Evolutionary conservation across 306 rosid genomes (phyloP).

Genomic region (Carpinus fangiana): DNA sequence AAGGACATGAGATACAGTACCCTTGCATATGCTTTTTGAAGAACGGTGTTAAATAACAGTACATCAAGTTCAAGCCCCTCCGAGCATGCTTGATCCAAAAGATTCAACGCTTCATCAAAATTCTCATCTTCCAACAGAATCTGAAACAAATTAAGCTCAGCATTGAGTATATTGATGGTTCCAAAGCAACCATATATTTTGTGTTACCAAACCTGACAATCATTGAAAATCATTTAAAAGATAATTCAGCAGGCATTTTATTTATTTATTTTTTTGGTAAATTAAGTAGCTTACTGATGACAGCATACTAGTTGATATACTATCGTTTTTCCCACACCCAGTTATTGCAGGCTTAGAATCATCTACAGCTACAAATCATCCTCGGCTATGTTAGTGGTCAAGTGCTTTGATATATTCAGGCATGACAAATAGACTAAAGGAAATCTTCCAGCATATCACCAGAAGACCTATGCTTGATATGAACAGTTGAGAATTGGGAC

Average conservation of each 20-base stretch:
- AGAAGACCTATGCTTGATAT: not conserved
- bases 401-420: not conserved
- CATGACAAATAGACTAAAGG: not conserved
- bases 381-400: not conserved
- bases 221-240: not conserved
- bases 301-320: not conserved
- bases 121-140: conserved; percentile 56
- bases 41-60: conserved; percentile 58
- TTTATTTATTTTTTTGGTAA: too few relatives aligned
- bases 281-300: not conserved
- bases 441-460: not conserved
- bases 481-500: not conserved
- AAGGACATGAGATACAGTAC: conserved; percentile 38
- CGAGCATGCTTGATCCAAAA: conserved; percentile 62
- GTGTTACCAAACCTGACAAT: not conserved
- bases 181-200: not conserved
- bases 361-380: not conserved
- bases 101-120: conserved; percentile 55
- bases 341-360: not conserved
- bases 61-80: conserved; percentile 63
- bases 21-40: conserved; percentile 55
- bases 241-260: not conserved
- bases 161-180: conserved; percentile 13
- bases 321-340: not conserved
- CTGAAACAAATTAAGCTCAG: conserved; percentile 47